Evolutionary conservation across 208 protist genomes (phyloP).

Genomic region (Angomonas ambiguus): DNA sequence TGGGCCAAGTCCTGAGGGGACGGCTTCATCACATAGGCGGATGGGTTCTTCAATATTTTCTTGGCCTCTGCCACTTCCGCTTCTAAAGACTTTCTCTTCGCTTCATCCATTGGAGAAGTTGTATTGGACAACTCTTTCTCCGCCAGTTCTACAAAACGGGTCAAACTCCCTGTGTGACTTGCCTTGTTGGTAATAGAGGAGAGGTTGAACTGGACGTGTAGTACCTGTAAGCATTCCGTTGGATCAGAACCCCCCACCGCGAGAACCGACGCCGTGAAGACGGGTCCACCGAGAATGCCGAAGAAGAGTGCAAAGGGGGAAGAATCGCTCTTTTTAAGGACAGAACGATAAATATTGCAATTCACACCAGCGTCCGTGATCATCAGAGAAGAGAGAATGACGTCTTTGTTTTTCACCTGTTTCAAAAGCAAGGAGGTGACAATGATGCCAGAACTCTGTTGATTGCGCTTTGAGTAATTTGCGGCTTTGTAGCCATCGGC

Average conservation of each 20-base stretch:
- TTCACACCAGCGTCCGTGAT: conserved; percentile 36
- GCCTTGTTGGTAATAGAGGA: conserved; percentile 37
- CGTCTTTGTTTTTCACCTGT: conserved; percentile 39
- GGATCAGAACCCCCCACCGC: conserved; percentile 27
- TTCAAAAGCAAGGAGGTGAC: conserved; percentile 53
- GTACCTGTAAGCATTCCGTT: conserved; percentile 26
- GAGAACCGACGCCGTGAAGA: conserved; percentile 45
- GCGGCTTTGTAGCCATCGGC: conserved; percentile 21
- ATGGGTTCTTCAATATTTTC: not conserved
- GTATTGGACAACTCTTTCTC: conserved; percentile 32
- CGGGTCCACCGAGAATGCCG: conserved; percentile 42
- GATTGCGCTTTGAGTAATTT: conserved; percentile 2
- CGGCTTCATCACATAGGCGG: not conserved
- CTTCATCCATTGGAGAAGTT: not conserved
- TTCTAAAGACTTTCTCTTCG: not conserved
- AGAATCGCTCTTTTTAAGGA: conserved; percentile 29
- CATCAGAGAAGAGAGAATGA: conserved; percentile 59
- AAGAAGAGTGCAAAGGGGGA: conserved; percentile 41
- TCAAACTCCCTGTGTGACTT: conserved; percentile 37
- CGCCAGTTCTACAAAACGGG: conserved; percentile 35
- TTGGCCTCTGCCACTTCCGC: not conserved
- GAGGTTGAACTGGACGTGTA: conserved; percentile 53
- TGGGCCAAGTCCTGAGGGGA: not conserved
- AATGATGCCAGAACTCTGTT: conserved; percentile 27
- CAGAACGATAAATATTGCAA: conserved; percentile 22